A percentile compares a stretch with the other conserved stretches of the same genome.
These are phyloP conservation scores for Tetraselmis chui DNA, from an alignment of 139 green algal species.

Conservation along the genomic window DNA sequence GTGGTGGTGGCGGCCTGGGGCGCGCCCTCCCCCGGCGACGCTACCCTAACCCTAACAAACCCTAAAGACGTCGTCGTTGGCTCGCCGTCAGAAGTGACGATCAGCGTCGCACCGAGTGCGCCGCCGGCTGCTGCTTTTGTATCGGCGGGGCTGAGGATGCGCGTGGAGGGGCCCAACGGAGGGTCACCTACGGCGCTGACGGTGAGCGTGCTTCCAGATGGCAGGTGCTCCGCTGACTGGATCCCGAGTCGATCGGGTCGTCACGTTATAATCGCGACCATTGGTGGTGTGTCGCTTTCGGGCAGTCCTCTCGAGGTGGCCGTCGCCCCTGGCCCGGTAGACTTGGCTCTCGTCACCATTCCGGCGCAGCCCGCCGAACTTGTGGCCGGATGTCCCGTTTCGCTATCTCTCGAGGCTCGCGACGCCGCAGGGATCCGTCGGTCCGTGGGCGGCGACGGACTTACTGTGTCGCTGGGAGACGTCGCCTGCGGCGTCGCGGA, in stretches of 20 bases:
- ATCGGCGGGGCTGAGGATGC: no score
- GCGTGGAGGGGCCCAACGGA: not conserved
- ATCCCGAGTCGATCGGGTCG: not conserved
- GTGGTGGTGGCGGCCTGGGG: not conserved
- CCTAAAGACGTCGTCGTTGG: no score
- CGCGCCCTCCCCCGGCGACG: not conserved
- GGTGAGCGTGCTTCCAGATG: no score
- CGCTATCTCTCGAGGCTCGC: not conserved
- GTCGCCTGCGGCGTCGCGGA: not conserved
- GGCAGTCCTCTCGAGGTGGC: conserved; percentile 9
- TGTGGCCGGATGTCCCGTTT: not conserved
- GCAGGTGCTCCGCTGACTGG: no score
- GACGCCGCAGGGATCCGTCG: not conserved
- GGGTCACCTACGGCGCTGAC: not conserved
- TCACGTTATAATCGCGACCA: not conserved
- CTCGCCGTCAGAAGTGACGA: no score
- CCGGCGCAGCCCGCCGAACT: not conserved
- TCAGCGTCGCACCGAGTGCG: not conserved
- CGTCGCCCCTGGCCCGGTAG: not conserved
- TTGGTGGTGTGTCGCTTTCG: not conserved
- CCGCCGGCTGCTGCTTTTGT: not conserved
- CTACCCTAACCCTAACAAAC: no score
- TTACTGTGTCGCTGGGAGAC: not conserved
- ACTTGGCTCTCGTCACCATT: not conserved
- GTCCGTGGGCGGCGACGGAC: not conserved